Conservation (phyloP, 1,284 basidiomycete genomes). For the Cutaneotrichosporon mucoides region DNA sequence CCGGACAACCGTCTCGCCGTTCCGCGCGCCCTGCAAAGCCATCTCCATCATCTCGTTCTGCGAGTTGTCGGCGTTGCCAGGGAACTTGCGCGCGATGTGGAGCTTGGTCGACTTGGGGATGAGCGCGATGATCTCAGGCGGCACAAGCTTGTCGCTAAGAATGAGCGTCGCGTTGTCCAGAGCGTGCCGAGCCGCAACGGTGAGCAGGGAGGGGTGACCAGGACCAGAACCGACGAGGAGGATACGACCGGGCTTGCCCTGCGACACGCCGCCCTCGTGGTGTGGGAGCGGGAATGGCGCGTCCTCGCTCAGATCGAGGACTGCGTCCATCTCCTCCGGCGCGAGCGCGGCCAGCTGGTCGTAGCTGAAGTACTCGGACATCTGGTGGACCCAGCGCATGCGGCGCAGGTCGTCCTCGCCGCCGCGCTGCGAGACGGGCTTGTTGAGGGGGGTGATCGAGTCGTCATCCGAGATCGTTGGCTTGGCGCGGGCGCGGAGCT, state of each 20-base stretch:
- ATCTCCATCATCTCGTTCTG: conserved; percentile 91
- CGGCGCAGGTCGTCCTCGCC: conserved; percentile 52
- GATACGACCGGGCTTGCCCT: conserved; percentile 59
- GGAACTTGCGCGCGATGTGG: conserved; percentile 89
- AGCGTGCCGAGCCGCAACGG: conserved; percentile 74
- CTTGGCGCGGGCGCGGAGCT: conserved; percentile 64
- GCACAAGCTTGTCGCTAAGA: conserved; percentile 96
- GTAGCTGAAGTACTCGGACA: conserved; percentile 91
- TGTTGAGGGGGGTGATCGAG: conserved; percentile 64
- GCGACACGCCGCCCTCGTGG: conserved; percentile 28
- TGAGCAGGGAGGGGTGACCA: conserved; percentile 87
- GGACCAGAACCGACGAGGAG: conserved; percentile 90
- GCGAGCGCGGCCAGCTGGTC: conserved; percentile 68
- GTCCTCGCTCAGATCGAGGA: conserved; percentile 49
- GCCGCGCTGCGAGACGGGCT: conserved; percentile 65
- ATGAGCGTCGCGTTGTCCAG: conserved; percentile 78
- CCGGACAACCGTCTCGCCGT: conserved; percentile 82
- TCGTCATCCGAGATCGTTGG: conserved; percentile 51
- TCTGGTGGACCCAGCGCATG: conserved; percentile 84
- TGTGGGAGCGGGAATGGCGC: conserved; percentile 22
- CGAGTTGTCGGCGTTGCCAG: conserved; percentile 91
- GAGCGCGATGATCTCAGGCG: conserved; percentile 77
- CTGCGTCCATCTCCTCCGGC: conserved; percentile 62
- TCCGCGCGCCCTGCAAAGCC: conserved; percentile 72
- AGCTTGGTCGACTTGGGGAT: conserved; percentile 64